phyloP scores from a whole-genome alignment of 768 basidiomycete species.

The Agaricus sinodeliciosus region DNA sequence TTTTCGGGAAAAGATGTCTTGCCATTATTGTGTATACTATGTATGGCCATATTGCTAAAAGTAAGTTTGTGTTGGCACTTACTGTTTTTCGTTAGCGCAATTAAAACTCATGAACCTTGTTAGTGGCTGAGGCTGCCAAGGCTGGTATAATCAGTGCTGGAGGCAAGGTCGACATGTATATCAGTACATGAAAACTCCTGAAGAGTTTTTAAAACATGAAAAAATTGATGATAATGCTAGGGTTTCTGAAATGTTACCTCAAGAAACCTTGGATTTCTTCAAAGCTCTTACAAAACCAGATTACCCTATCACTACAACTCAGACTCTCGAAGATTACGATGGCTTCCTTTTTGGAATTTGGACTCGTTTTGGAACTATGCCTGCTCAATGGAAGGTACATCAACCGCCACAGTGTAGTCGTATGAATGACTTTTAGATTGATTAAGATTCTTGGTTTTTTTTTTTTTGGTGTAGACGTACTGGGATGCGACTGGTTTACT shows the following conservation, averaged over 20 bases:
- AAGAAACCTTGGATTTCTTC: slow-evolving; percentile 54
- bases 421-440: neutral
- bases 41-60: slow-evolving; percentile 66
- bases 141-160: slow-evolving; percentile 41
- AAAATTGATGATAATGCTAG: slow-evolving; percentile 25
- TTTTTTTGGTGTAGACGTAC: slow-evolving; percentile 38
- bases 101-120: neutral
- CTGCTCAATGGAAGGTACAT: slow-evolving; percentile 46
- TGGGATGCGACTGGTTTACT: slow-evolving; percentile 71
- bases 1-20: slow-evolving; percentile 16
- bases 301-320: slow-evolving; percentile 51
- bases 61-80: slow-evolving; percentile 29
- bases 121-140: slow-evolving; percentile 57
- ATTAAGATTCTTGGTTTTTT: too few relatives aligned
- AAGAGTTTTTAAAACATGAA: neutral
- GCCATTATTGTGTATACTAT: slow-evolving; percentile 71
- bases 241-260: slow-evolving; percentile 70
- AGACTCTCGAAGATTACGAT: slow-evolving; percentile 45
- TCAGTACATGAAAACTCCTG: slow-evolving; percentile 35
- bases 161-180: slow-evolving; percentile 45
- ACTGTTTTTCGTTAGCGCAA: neutral
- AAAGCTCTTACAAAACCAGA: slow-evolving; percentile 51
- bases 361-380: slow-evolving; percentile 69
- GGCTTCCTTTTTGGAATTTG: slow-evolving; percentile 66
- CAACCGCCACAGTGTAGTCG: too few relatives aligned